Evolutionary conservation across 2,329 filamentous ascomycete species (phyloP).

Genomic region (Penicillium freii): DNA sequence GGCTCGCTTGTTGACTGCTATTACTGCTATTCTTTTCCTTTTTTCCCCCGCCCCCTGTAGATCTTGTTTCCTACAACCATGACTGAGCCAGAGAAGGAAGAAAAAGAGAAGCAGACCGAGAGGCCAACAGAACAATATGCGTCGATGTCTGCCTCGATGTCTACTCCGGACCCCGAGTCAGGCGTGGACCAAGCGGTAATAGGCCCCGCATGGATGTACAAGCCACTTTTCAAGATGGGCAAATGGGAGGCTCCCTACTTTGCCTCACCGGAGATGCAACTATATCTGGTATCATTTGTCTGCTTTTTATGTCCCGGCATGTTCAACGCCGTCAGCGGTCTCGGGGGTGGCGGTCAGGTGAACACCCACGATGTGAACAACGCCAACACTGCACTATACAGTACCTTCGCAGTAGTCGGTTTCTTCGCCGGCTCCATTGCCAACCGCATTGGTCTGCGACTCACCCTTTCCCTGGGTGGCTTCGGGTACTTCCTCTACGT

Average conservation of each 20-base stretch:
- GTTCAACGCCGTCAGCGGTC: constrained; percentile 66
- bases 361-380: constrained; percentile 60
- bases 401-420: constrained; percentile 65
- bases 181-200: constrained; percentile 21
- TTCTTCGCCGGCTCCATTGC: constrained; percentile 59
- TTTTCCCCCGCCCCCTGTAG: background rate
- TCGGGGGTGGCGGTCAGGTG: constrained; percentile 64
- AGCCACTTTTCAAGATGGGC: constrained; percentile 53
- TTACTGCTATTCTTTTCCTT: background rate
- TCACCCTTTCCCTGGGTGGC: constrained; percentile 47
- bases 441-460: constrained; percentile 45
- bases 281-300: constrained; percentile 68
- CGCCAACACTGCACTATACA: constrained; percentile 69
- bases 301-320: constrained; percentile 72
- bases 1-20: constrained; percentile 4
- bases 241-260: constrained; percentile 61
- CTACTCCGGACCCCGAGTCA: constrained; percentile 24
- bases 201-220: constrained; percentile 64
- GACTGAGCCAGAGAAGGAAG: constrained; percentile 16
- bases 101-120: constrained; percentile 13
- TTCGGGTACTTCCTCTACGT: constrained; percentile 52
- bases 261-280: constrained; percentile 70
- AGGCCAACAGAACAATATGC: constrained; percentile 24
- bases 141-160: constrained; percentile 21
- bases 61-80: constrained; percentile 9